Conservation (phyloP, 441 rosid genomes). For the Pelargonium fulgidum region DNA sequence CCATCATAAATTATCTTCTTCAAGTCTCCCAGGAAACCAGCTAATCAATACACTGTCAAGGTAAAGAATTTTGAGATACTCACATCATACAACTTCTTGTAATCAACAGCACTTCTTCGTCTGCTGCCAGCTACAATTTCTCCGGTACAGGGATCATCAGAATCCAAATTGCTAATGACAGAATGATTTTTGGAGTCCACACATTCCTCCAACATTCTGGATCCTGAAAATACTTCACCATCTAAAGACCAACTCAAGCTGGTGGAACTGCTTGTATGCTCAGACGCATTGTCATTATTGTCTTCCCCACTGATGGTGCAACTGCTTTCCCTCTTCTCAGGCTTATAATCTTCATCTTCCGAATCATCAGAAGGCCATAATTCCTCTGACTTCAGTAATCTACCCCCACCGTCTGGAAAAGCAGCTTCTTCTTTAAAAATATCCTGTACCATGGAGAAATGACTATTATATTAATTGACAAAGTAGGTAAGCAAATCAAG, state of each 20-base stretch:
- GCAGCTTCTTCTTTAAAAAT: conserved; percentile 79
- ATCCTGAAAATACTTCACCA: conserved; percentile 44
- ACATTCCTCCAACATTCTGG: conserved; percentile 35
- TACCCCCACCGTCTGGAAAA: conserved; percentile 46
- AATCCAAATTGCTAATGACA: conserved; percentile 39
- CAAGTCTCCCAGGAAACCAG: not conserved
- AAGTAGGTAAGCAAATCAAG: conserved; percentile 9
- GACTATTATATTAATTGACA: conserved; percentile 12
- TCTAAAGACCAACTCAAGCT: conserved; percentile 84
- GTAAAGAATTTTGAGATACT: conserved; percentile 26
- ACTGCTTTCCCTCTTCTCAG: conserved; percentile 50
- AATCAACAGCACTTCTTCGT: conserved; percentile 74
- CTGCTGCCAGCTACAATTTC: conserved; percentile 65
- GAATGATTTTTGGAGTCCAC: conserved; percentile 29
- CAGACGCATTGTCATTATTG: conserved; percentile 42
- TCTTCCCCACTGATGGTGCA: conserved; percentile 40
- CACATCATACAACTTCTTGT: conserved; percentile 77
- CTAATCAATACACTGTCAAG: not conserved
- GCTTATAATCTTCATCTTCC: conserved; percentile 83
- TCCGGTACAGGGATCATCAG: conserved; percentile 54
- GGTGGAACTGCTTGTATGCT: conserved; percentile 41
- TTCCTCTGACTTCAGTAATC: conserved; percentile 50
- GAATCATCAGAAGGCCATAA: conserved; percentile 99
- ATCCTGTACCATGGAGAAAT: conserved; percentile 42
- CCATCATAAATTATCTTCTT: not conserved